phyloP scores from a whole-genome alignment of 805 yeast genomes.

The Saturnispora dispora region DNA sequence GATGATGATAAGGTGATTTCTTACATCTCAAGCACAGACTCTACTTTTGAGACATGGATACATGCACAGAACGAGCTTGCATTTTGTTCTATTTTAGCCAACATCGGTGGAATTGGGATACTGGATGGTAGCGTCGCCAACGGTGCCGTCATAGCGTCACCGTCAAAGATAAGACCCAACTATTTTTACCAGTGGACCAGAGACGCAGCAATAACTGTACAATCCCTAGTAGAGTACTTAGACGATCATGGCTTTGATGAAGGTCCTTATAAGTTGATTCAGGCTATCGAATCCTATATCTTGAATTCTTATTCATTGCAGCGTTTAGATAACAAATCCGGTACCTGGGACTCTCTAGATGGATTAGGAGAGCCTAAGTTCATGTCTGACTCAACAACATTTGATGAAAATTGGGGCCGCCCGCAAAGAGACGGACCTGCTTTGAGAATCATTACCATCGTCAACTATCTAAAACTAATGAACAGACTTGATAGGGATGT shows the following conservation, averaged over 20 bases:
- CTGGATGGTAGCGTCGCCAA: conserved; percentile 32
- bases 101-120: conserved; percentile 44
- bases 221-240: conserved; percentile 49
- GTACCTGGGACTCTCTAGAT: conserved; percentile 39
- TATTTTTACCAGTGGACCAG: conserved; percentile 88
- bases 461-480: conserved; percentile 43
- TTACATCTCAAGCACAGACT: not conserved
- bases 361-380: conserved; percentile 92
- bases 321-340: conserved; percentile 59
- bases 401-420: conserved; percentile 73
- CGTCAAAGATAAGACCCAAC: conserved; percentile 61
- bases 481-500: conserved; percentile 23
- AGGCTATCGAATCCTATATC: conserved; percentile 50
- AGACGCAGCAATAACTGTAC: conserved; percentile 77
- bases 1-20: not conserved
- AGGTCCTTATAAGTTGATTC: conserved; percentile 11
- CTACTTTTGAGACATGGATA: conserved; percentile 43
- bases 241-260: conserved; percentile 31
- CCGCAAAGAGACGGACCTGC: conserved; percentile 97
- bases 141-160: conserved; percentile 83
- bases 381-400: conserved; percentile 53
- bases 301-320: conserved; percentile 52
- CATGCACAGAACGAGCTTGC: conserved; percentile 32
- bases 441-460: conserved; percentile 57
- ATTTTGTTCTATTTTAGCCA: conserved; percentile 39